These are phyloP conservation scores for Calonectria crousiana DNA, from an alignment of 2,329 filamentous ascomycete species.

Conservation along the genomic window DNA sequence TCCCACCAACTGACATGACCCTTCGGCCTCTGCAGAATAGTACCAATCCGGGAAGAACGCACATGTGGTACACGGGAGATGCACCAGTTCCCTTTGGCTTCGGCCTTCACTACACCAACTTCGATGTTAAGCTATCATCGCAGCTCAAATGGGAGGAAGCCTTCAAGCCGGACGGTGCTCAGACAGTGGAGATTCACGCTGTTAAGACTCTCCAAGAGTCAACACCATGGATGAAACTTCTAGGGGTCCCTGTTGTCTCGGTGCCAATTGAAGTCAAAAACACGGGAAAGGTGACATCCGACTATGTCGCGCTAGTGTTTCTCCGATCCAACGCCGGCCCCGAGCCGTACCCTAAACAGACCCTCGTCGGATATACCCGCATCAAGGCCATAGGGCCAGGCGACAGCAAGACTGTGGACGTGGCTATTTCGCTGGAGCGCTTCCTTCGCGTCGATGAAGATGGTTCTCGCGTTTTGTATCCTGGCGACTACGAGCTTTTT, in stretches of 20 bases:
- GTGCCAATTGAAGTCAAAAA: background rate
- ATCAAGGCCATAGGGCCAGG: background rate
- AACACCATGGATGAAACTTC: background rate
- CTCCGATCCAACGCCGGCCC: background rate
- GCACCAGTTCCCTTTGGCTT: constrained; percentile 1
- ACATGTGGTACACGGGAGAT: background rate
- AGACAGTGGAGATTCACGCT: background rate
- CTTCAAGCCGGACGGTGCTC: background rate
- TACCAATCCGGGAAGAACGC: background rate
- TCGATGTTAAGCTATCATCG: background rate
- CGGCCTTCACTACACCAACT: background rate
- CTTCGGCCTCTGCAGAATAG: background rate
- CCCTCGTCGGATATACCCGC: background rate
- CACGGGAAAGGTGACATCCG: background rate
- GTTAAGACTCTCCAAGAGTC: background rate
- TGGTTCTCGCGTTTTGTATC: background rate
- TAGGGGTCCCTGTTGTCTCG: background rate
- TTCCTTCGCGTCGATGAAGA: constrained; percentile 1
- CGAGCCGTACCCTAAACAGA: background rate
- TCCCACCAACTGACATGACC: background rate
- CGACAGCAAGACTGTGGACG: background rate
- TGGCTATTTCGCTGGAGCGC: background rate
- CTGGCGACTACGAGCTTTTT: background rate
- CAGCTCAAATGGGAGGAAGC: background rate
- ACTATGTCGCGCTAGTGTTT: background rate